Evolutionary conservation across 2,329 filamentous ascomycete genomes (phyloP).

Genomic region (Penicillium capsulatum): DNA sequence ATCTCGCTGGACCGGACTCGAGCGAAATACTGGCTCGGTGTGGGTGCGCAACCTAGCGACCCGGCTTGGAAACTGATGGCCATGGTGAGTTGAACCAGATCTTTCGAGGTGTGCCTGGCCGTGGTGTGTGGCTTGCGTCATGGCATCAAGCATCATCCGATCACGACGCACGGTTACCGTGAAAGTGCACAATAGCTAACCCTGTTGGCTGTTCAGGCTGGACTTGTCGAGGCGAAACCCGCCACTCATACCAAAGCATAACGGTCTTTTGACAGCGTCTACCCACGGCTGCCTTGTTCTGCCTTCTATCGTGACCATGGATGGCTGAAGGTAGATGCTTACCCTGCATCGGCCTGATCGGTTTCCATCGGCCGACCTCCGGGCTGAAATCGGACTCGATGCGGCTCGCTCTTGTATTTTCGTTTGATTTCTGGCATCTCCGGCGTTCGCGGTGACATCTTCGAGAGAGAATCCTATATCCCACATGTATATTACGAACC

Average conservation of each 20-base stretch:
- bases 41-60: conserved; percentile 90
- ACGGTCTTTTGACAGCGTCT: conserved; percentile 2
- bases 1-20: conserved; percentile 77
- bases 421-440: conserved; percentile 19
- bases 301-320: too few relatives aligned
- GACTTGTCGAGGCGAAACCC: conserved; percentile 32
- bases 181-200: too few relatives aligned
- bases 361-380: neutral
- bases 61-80: conserved; percentile 79
- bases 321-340: too few relatives aligned
- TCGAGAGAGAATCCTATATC: conserved; percentile 5
- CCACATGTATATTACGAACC: conserved; percentile 7
- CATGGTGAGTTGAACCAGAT: conserved; percentile 56
- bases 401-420: conserved; percentile 5
- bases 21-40: conserved; percentile 93
- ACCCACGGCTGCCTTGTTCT: too few relatives aligned
- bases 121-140: too few relatives aligned
- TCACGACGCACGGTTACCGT: too few relatives aligned
- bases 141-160: too few relatives aligned
- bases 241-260: conserved; percentile 21
- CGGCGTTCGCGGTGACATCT: conserved; percentile 18
- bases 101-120: neutral
- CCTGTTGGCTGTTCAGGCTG: conserved; percentile 24
- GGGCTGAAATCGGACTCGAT: neutral
- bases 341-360: neutral